Percentiles rank a stretch among this genome's conserved stretches.
Conservation (phyloP, 371 early-diverging fungal species). For the Mortierella polycephala region DNA sequence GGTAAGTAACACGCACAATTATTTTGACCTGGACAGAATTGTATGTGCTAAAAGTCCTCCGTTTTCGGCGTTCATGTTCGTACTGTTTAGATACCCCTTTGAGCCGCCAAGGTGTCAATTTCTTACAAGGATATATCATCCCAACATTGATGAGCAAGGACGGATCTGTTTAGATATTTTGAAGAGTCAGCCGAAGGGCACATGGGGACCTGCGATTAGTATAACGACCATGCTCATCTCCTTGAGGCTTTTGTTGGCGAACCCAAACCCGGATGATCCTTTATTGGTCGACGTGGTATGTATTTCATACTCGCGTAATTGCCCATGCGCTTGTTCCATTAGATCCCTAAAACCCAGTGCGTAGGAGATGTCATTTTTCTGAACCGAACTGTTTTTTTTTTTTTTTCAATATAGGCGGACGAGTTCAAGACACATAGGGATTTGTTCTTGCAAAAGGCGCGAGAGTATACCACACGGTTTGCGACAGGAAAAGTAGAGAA, state of each 20-base stretch:
- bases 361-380: background rate
- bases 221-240: constrained; percentile 37
- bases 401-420: constrained; percentile 32
- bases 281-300: constrained; percentile 44
- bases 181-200: constrained; percentile 40
- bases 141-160: constrained; percentile 53
- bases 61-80: background rate
- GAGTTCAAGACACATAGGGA: constrained; percentile 43
- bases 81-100: constrained; percentile 35
- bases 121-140: constrained; percentile 44
- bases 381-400: background rate
- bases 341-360: background rate
- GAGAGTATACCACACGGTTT: constrained; percentile 29
- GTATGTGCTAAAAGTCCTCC: background rate
- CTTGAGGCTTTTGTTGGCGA: constrained; percentile 33
- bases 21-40: too few species aligned
- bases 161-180: constrained; percentile 50
- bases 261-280: constrained; percentile 56
- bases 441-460: constrained; percentile 38
- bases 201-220: constrained; percentile 46
- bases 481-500: constrained; percentile 19
- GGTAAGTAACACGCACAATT: background rate
- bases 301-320: background rate
- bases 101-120: constrained; percentile 52
- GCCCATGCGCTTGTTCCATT: background rate